Conservation (phyloP, 345 rosid species). For the Melaleuca alternifolia region DNA sequence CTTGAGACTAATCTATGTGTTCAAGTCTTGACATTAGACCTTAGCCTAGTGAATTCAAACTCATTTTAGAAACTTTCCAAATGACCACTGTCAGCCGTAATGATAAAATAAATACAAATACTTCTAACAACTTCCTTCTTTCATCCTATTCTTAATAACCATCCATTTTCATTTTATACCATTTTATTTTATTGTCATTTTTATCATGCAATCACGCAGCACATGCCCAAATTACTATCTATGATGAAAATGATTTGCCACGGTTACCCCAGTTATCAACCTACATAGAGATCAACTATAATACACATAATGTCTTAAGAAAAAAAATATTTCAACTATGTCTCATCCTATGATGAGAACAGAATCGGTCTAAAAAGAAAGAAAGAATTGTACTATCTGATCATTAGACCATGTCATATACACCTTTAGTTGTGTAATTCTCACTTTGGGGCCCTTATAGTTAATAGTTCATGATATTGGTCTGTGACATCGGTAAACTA, state of each 20-base stretch:
- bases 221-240: too few relatives aligned
- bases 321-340: neutral
- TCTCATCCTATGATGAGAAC: neutral
- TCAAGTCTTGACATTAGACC: neutral
- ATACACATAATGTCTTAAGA: too few relatives aligned
- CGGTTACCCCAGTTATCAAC: neutral
- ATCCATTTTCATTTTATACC: neutral
- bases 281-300: neutral
- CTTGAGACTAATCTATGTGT: neutral
- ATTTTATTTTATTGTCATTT: too few relatives aligned
- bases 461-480: neutral
- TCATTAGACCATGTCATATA: neutral
- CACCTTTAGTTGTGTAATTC: neutral
- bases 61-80: neutral
- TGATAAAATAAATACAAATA: too few relatives aligned
- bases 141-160: neutral
- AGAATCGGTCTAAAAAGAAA: neutral
- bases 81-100: too few relatives aligned
- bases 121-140: neutral
- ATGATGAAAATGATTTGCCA: neutral
- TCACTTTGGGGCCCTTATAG: neutral
- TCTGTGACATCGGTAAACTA: neutral
- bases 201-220: too few relatives aligned
- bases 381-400: neutral
- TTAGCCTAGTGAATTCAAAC: neutral